phyloP scores from a whole-genome alignment of 257 asterid species.

The Gardenia jasminoides region DNA sequence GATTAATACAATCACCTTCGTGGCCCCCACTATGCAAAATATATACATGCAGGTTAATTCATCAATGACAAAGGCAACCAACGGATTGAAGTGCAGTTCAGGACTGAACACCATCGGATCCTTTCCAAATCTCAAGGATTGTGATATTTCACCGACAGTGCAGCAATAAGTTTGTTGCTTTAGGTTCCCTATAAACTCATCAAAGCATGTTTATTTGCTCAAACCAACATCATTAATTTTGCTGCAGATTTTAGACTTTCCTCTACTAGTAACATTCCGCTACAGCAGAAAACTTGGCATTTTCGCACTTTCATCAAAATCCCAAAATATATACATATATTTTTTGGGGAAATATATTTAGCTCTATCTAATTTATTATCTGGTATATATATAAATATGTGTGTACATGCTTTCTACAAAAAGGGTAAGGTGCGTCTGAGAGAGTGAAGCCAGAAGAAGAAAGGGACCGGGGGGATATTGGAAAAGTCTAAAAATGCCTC shows the following conservation, averaged over 20 bases:
- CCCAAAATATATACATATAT: too few species aligned
- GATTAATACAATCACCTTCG: constrained; percentile 10
- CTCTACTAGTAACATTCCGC: too few species aligned
- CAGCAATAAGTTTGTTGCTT: not conserved
- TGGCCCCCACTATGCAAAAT: constrained; percentile 18
- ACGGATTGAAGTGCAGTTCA: constrained; percentile 7
- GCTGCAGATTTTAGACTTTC: not conserved
- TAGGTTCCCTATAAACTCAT: constrained; percentile 1
- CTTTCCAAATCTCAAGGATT: constrained; percentile 38
- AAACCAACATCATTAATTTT: constrained; percentile 4
- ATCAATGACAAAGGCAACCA: constrained; percentile 22
- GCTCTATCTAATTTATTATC: too few species aligned
- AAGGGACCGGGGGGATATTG: constrained; percentile 24
- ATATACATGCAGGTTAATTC: not conserved
- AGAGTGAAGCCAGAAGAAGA: constrained; percentile 16
- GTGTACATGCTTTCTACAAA: too few species aligned
- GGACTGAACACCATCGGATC: constrained; percentile 47
- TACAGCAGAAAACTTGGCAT: not conserved
- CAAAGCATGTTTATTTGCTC: not conserved
- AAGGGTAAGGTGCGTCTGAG: constrained; percentile 5
- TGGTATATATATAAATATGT: too few species aligned
- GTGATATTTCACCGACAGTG: constrained; percentile 44
- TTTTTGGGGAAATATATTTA: too few species aligned
- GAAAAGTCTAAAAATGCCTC: constrained; percentile 18
- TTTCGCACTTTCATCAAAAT: not conserved